Percentiles rank a stretch among this genome's conserved stretches.
These are phyloP conservation scores for Blastomyces emzantsi DNA, from an alignment of 2,329 filamentous ascomycete genomes.

Conservation along the genomic window DNA sequence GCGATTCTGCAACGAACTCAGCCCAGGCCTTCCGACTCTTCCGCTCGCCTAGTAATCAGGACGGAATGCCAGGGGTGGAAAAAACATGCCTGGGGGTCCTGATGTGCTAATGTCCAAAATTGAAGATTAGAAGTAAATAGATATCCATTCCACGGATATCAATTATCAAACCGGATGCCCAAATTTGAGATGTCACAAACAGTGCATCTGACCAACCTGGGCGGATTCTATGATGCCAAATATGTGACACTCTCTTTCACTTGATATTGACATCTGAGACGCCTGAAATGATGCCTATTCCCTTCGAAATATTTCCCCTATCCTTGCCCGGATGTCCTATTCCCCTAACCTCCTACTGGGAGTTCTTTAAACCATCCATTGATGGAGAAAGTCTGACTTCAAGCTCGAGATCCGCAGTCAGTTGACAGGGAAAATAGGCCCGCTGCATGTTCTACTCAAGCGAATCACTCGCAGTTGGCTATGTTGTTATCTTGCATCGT, in stretches of 20 bases:
- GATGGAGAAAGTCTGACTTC: background rate
- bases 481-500: too few relatives aligned
- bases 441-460: background rate
- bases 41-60: background rate
- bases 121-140: background rate
- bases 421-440: background rate
- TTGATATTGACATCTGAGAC: background rate
- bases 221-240: background rate
- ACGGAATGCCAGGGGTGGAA: background rate
- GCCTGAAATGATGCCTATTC: background rate
- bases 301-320: background rate
- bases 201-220: background rate
- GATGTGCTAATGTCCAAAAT: background rate
- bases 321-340: background rate
- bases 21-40: background rate
- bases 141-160: background rate
- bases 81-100: background rate
- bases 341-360: background rate
- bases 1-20: background rate
- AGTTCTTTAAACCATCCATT: background rate
- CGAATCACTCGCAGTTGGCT: background rate
- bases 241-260: background rate
- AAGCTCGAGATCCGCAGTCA: background rate
- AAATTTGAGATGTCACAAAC: background rate
- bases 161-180: background rate